phyloP scores from a whole-genome alignment of 441 rosid species.

The Populus hybrid region DNA sequence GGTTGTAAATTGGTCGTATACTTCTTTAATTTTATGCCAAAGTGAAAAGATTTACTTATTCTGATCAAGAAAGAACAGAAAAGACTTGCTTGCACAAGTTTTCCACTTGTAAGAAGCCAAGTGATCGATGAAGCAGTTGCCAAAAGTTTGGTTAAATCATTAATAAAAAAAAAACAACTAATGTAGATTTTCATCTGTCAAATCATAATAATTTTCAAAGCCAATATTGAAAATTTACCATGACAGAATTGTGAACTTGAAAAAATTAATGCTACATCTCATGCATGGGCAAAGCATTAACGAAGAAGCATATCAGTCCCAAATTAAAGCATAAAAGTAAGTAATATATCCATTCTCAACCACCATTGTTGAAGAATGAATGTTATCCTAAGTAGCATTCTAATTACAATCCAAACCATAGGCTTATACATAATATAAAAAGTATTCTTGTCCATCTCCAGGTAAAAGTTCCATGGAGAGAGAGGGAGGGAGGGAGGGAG shows the following conservation, averaged over 20 bases:
- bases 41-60: not conserved
- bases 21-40: too few relatives aligned
- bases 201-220: not conserved
- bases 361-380: conserved; percentile 35
- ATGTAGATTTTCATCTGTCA: not conserved
- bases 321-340: conserved; percentile 33
- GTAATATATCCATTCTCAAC: conserved; percentile 38
- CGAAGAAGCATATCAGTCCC: conserved; percentile 26
- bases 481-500: conserved; percentile 1
- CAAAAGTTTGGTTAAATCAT: not conserved
- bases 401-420: conserved; percentile 42
- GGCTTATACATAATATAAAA: conserved; percentile 23
- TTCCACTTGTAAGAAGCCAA: too few relatives aligned
- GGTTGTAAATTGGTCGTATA: not conserved
- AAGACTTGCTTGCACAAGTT: not conserved
- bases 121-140: not conserved
- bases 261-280: conserved; percentile 1
- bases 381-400: conserved; percentile 21
- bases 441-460: conserved; percentile 29
- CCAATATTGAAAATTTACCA: not conserved
- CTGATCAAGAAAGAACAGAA: not conserved
- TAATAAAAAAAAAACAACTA: too few relatives aligned
- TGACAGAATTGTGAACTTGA: not conserved
- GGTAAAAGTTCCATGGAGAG: conserved; percentile 17
- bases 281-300: conserved; percentile 19